Conservation (phyloP, 2,329 filamentous ascomycete genomes). For the Neofusicoccum sp. region DNA sequence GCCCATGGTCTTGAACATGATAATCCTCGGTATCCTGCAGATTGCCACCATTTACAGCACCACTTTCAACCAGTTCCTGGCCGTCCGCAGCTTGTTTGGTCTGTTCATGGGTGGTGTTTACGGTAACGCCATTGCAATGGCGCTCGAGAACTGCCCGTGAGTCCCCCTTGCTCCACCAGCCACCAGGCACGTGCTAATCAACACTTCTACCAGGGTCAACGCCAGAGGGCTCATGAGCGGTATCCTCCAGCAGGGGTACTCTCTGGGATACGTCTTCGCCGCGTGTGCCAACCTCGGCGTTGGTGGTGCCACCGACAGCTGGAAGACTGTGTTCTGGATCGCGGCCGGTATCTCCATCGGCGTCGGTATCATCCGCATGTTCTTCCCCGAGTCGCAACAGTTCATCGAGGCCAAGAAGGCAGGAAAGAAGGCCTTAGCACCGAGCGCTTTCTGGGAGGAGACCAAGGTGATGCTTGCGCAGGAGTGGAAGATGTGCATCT, state of each 20-base stretch:
- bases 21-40: slow-evolving; percentile 70
- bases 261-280: slow-evolving; percentile 77
- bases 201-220: slow-evolving; percentile 42
- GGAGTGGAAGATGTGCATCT: slow-evolving; percentile 78
- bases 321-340: slow-evolving; percentile 78
- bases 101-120: slow-evolving; percentile 83
- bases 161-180: slow-evolving; percentile 30
- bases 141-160: slow-evolving; percentile 71
- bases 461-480: slow-evolving; percentile 66
- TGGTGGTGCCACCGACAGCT: slow-evolving; percentile 63
- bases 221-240: slow-evolving; percentile 80
- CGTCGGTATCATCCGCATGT: slow-evolving; percentile 67
- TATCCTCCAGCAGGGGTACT: slow-evolving; percentile 81
- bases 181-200: slow-evolving; percentile 24
- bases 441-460: slow-evolving; percentile 66
- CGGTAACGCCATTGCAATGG: slow-evolving; percentile 77
- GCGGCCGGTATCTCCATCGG: slow-evolving; percentile 68
- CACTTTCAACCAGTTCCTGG: slow-evolving; percentile 75
- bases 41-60: slow-evolving; percentile 76
- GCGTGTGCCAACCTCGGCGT: slow-evolving; percentile 76
- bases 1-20: slow-evolving; percentile 81
- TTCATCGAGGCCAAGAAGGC: slow-evolving; percentile 70
- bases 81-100: slow-evolving; percentile 72
- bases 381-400: slow-evolving; percentile 74
- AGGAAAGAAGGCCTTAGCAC: slow-evolving; percentile 53